phyloP scores from a whole-genome alignment of 2,329 filamentous ascomycete genomes.

The Colletotrichum liriopes region DNA sequence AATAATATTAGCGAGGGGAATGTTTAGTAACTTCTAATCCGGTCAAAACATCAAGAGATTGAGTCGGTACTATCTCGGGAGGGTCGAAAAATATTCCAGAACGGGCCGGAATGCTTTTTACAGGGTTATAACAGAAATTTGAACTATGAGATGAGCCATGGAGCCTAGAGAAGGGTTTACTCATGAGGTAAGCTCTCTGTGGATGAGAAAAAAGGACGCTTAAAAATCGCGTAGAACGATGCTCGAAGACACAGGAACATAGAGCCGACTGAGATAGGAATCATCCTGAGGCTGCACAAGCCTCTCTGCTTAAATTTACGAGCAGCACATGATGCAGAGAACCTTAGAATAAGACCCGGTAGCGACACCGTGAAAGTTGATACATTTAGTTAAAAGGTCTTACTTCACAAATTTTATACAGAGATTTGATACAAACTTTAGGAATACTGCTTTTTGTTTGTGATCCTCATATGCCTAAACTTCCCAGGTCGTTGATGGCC shows the following conservation, averaged over 20 bases:
- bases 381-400: too few species aligned
- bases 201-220: background rate
- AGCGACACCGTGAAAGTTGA: too few species aligned
- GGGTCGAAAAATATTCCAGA: background rate
- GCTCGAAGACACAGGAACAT: too few species aligned
- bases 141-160: background rate
- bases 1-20: background rate
- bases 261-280: background rate
- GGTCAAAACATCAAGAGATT: background rate
- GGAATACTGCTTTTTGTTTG: background rate
- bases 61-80: background rate
- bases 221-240: too few species aligned
- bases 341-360: too few species aligned
- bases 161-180: background rate
- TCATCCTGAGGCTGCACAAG: background rate
- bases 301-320: background rate
- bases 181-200: background rate
- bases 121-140: background rate
- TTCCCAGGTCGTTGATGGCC: background rate
- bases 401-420: too few species aligned
- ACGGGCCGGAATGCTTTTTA: background rate
- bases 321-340: background rate
- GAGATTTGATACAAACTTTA: too few species aligned
- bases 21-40: background rate
- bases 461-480: background rate